A percentile compares a stretch with the other conserved stretches of the same genome.
Conservation (phyloP, 2,329 filamentous ascomycete species). For the Eutypa lata region DNA sequence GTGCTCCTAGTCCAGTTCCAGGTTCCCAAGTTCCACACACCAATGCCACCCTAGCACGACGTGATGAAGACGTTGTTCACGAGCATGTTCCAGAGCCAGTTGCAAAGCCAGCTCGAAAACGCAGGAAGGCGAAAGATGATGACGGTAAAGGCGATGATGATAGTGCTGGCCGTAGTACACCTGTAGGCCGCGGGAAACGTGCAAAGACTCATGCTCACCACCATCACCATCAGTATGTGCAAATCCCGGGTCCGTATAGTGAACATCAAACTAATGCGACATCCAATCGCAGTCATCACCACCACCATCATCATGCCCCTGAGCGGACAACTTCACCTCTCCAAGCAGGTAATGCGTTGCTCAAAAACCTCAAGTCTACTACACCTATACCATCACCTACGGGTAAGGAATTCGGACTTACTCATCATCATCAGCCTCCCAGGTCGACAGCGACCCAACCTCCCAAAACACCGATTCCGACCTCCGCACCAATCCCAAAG, state of each 20-base stretch:
- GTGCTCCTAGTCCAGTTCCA: slow-evolving; percentile 49
- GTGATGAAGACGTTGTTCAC: slow-evolving; percentile 48
- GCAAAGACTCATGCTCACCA: slow-evolving; percentile 63
- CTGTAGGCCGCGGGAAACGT: slow-evolving; percentile 58
- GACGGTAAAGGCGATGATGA: slow-evolving; percentile 66
- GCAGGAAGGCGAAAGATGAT: slow-evolving; percentile 75
- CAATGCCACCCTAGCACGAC: slow-evolving; percentile 41
- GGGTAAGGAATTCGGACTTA: slow-evolving; percentile 37
- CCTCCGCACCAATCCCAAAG: slow-evolving; percentile 48
- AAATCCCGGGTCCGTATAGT: background rate
- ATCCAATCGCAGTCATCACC: slow-evolving; percentile 32
- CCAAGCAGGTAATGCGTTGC: slow-evolving; percentile 37
- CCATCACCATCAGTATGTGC: slow-evolving; percentile 64
- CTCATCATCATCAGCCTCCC: slow-evolving; percentile 50
- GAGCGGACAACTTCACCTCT: slow-evolving; percentile 45
- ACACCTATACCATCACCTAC: slow-evolving; percentile 45
- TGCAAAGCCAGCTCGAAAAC: slow-evolving; percentile 50
- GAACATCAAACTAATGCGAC: slow-evolving; percentile 8
- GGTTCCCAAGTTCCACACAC: slow-evolving; percentile 44
- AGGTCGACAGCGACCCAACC: slow-evolving; percentile 34
- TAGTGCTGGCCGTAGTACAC: slow-evolving; percentile 59
- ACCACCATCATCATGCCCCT: slow-evolving; percentile 57
- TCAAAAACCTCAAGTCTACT: slow-evolving; percentile 49
- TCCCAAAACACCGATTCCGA: slow-evolving; percentile 29
- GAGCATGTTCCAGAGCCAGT: slow-evolving; percentile 43